phyloP scores from a whole-genome alignment of 2,329 filamentous ascomycete genomes.

The Aureobasidium sp. region DNA sequence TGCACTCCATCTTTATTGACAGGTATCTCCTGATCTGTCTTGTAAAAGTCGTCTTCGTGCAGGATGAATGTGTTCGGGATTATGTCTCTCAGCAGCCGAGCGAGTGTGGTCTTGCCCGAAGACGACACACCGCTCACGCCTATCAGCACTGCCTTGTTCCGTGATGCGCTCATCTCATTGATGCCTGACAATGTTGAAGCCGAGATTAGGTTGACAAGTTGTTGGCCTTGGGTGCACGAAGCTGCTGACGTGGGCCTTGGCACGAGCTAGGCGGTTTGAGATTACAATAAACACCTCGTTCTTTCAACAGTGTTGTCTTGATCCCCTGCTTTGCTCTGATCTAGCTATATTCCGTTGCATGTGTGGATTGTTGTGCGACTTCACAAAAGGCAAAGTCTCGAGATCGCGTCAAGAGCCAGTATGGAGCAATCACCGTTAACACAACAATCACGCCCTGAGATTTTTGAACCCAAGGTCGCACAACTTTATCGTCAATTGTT shows the following conservation, averaged over 20 bases:
- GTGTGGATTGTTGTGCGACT: neutral
- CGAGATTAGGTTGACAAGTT: neutral
- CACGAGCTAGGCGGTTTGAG: conserved; percentile 11
- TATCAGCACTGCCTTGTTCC: conserved; percentile 51
- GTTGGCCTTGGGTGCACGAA: conserved; percentile 4
- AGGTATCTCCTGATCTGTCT: conserved; percentile 61
- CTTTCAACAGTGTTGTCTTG: neutral
- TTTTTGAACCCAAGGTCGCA: conserved; percentile 91
- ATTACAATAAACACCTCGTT: conserved; percentile 12
- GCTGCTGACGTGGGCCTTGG: conserved; percentile 13
- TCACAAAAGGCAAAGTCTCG: neutral
- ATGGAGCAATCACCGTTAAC: conserved; percentile 93
- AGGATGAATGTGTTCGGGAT: conserved; percentile 70
- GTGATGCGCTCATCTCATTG: conserved; percentile 17
- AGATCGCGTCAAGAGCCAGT: neutral
- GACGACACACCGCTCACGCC: conserved; percentile 86
- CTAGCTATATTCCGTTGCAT: neutral
- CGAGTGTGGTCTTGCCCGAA: conserved; percentile 90
- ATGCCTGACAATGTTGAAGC: neutral
- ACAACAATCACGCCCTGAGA: conserved; percentile 80
- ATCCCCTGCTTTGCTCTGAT: neutral
- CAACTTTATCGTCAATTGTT: conserved; percentile 82
- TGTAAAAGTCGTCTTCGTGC: conserved; percentile 96
- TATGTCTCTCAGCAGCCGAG: conserved; percentile 73
- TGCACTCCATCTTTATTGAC: conserved; percentile 49